Percentiles rank a stretch among this genome's conserved stretches.
Conservation (phyloP, 495 filamentous ascomycete species). For the Acidomyces sp. region DNA sequence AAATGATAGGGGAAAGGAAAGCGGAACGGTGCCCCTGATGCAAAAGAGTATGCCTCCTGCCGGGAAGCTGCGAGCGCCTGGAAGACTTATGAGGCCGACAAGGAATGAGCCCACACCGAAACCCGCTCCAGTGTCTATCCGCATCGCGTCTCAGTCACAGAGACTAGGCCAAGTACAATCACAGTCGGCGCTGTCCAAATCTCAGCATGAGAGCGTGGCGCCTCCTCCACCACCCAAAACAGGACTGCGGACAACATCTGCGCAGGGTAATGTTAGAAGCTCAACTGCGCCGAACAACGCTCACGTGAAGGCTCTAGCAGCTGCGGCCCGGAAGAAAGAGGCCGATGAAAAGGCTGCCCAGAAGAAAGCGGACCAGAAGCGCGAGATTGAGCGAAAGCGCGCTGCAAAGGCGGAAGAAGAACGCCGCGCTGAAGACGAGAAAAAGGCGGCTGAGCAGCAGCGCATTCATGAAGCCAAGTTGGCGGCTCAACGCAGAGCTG, state of each 20-base stretch:
- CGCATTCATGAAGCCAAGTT: conserved; percentile 50
- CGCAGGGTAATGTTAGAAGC: conserved; percentile 15
- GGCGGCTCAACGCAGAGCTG: conserved; percentile 52
- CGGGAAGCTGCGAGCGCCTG: conserved; percentile 38
- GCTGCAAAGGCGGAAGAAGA: conserved; percentile 46
- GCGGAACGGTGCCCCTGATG: conserved; percentile 43
- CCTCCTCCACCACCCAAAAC: conserved; percentile 36
- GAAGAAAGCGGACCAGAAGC: conserved; percentile 65
- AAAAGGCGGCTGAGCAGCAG: conserved; percentile 37
- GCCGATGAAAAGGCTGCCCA: conserved; percentile 65
- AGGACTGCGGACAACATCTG: conserved; percentile 46
- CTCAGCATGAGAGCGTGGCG: conserved; percentile 23
- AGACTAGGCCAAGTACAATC: conserved; percentile 8
- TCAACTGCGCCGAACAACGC: conserved; percentile 49
- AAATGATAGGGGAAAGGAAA: conserved; percentile 35
- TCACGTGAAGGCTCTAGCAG: conserved; percentile 42
- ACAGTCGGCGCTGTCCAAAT: conserved; percentile 33
- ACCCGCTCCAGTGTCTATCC: conserved; percentile 66
- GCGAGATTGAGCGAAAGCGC: conserved; percentile 63
- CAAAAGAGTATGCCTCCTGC: conserved; percentile 40
- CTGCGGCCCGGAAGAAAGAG: conserved; percentile 64
- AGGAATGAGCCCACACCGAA: conserved; percentile 50
- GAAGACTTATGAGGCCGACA: conserved; percentile 53
- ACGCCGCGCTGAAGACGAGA: conserved; percentile 33
- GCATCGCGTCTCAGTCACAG: conserved; percentile 49